These are phyloP conservation scores for Nothophaeocryptopus gaeumannii DNA, from an alignment of 2,329 filamentous ascomycete species.

Conservation along the genomic window DNA sequence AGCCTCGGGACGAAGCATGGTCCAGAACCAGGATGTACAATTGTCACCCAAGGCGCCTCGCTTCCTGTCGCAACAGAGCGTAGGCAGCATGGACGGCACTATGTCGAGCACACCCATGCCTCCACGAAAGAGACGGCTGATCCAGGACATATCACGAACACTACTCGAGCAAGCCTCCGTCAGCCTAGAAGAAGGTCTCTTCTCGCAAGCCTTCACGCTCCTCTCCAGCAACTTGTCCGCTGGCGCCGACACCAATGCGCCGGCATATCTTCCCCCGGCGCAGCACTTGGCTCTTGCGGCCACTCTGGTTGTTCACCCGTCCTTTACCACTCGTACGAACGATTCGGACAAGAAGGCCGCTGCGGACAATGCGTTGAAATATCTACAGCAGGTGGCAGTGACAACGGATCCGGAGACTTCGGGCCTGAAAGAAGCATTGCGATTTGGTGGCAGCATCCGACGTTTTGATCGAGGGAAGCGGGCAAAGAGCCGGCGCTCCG, in stretches of 20 bases:
- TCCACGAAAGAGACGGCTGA: constrained; percentile 4
- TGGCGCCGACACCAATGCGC: constrained; percentile 45
- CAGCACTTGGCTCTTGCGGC: constrained; percentile 73
- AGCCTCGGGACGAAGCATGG: constrained; percentile 8
- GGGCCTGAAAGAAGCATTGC: constrained; percentile 69
- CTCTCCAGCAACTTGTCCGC: constrained; percentile 62
- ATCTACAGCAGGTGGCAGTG: constrained; percentile 65
- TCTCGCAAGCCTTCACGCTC: constrained; percentile 47
- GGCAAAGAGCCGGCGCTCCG: constrained; percentile 14
- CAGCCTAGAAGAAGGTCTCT: constrained; percentile 70
- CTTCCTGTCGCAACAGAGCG: not conserved
- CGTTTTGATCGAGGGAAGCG: constrained; percentile 19
- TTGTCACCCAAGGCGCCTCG: constrained; percentile 1
- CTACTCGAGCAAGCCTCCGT: constrained; percentile 18
- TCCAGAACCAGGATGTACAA: constrained; percentile 8
- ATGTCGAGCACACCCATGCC: not conserved
- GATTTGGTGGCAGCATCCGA: constrained; percentile 49
- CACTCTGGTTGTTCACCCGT: constrained; percentile 79
- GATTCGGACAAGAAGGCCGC: constrained; percentile 61
- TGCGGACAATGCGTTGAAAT: constrained; percentile 64
- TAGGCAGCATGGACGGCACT: not conserved
- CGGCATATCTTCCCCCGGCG: constrained; percentile 65
- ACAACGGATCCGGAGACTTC: constrained; percentile 68
- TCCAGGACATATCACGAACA: constrained; percentile 3
- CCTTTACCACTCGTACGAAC: constrained; percentile 69